Evolutionary conservation across 1,284 basidiomycete genomes (phyloP), one percentile per base, ranked within the genome.

Genomic region (Puccinia triticina): DNA sequence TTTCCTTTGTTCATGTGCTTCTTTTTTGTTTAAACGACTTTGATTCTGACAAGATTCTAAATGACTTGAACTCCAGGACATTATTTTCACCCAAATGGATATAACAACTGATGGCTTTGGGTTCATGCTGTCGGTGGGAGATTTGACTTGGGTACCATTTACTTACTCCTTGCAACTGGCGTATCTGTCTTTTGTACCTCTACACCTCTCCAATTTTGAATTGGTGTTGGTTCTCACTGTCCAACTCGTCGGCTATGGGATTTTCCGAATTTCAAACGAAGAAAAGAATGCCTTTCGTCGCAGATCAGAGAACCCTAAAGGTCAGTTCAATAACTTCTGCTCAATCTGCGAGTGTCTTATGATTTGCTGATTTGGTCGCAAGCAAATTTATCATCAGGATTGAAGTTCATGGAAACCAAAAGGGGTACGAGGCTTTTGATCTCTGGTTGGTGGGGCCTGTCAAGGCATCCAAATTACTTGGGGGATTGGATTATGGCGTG

Each of bases 51-150:
- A 26, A 43, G 21, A 40, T 7, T 66, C 32, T 50, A 12, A n/a
- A 14, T 50, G 37, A 40, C 23, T 57, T 57, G 55, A 26, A 57
- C 55, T 16, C 32, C 83, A 90, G 89, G 84, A 88, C 29, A 92
- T 93, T 14, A 91, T 99, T 85, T 90, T 99, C 84, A 96, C 94
- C 12, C 95, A 94, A 26, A 98, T 99, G 95, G 96, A 99, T 87
- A 97, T 99, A 86, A 96, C 93, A 11, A 94, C 94, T 40, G 97
- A 99, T 85, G 96, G 96, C 5, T 98, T 99, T 85, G 97, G 97
- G 10, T 98, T 96, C 90, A 99, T 99, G 97, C 92, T 99, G 46
- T 89, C 94, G 2, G 91, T 97, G 73, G 97, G 96, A 69, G 95
- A 99, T 87, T 90, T 98, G 34, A 89, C 92, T 26, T 98, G 95